phyloP scores from a whole-genome alignment of 1,284 basidiomycete genomes.

The Ceratobasidium sp. region DNA sequence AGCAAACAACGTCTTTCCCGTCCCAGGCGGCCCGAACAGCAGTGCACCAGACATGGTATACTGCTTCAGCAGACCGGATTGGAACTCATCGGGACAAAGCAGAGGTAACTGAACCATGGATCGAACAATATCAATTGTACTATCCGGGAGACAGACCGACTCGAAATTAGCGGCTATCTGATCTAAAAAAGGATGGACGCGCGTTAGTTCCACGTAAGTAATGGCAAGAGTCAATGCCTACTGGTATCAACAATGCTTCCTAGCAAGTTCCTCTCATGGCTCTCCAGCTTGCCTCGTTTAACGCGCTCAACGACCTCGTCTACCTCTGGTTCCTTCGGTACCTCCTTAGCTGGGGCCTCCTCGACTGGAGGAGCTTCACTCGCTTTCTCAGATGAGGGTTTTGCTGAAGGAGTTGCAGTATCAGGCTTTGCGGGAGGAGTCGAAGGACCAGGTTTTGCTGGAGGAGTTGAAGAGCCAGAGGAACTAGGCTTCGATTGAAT shows the following conservation, averaged over 20 bases:
- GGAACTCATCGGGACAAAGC: constrained; percentile 90
- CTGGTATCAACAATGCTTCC: constrained; percentile 88
- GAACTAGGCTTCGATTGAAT: neutral
- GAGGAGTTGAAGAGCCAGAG: neutral
- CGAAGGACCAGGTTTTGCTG: neutral
- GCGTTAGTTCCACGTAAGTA: too few species aligned
- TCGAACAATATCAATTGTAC: constrained; percentile 89
- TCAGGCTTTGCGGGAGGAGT: neutral
- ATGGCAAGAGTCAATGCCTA: constrained; percentile 55
- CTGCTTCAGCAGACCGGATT: constrained; percentile 90
- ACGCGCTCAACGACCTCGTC: constrained; percentile 81
- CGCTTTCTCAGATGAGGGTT: neutral
- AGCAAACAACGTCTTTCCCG: constrained; percentile 91
- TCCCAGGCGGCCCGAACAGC: constrained; percentile 91
- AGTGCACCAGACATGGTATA: constrained; percentile 90
- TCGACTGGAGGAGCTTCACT: neutral
- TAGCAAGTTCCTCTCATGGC: constrained; percentile 82
- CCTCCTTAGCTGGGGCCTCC: neutral
- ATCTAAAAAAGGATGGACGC: constrained; percentile 58
- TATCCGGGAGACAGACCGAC: constrained; percentile 86
- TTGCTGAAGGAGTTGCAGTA: too few species aligned
- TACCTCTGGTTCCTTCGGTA: neutral
- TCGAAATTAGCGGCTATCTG: constrained; percentile 84
- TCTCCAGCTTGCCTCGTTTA: constrained; percentile 80
- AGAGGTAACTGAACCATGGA: constrained; percentile 93